Base-by-base conservation (phyloP, 768 basidiomycete species). In the Mrakia hoshinonis region DNA sequence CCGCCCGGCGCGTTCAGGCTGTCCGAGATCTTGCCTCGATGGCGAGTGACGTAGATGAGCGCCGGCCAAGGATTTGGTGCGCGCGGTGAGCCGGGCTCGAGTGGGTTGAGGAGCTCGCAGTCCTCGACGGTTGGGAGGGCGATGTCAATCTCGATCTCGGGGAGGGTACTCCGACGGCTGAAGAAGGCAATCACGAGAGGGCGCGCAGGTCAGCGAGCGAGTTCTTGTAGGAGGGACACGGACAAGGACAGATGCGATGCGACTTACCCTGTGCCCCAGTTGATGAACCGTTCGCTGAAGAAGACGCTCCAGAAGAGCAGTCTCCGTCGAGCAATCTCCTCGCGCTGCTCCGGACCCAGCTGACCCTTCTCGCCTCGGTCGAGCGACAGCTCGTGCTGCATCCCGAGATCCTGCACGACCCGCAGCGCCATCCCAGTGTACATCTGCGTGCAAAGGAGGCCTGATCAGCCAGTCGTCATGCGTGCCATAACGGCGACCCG, bases 291-390 rank as follows among this genome's bases (percentile, higher is more conserved):
- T 38, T 73, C 72, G n/a, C 68, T n/a, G 29, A 68, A 62, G 34
- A 73, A 73, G n/a, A 73, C 72, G 31, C 51, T 39, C 70, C 70
- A 72, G 34, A 72, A 72, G 15, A 72, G 49, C 34, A 72, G 47
- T 7, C 70, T 52, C 6, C 65, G n/a, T 10, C 55, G 52, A 29
- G 70, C 70, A 24, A 65, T 55, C 47, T 72, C 70, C 20, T 60
- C 39, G 31, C 58, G 31, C 58, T 39, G 58, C 18, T 22, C n/a
- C 31, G 31, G 18, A 6, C 58, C 36, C 29, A 60, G 13, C 29
- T 38, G 49, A n/a, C 20, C 20, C n/a, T 51, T 24, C 22, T 18
- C 15, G 11, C 55, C 55, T 7, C 55, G 47, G 18, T 58, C 55
- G 58, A 58, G 46, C n/a, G 64, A 61, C 1, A 64, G 39, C 46